A percentile compares a stretch with the other conserved stretches of the same genome.
phyloP scores from a whole-genome alignment of 768 basidiomycete species.

The Fomitopsis serialis region DNA sequence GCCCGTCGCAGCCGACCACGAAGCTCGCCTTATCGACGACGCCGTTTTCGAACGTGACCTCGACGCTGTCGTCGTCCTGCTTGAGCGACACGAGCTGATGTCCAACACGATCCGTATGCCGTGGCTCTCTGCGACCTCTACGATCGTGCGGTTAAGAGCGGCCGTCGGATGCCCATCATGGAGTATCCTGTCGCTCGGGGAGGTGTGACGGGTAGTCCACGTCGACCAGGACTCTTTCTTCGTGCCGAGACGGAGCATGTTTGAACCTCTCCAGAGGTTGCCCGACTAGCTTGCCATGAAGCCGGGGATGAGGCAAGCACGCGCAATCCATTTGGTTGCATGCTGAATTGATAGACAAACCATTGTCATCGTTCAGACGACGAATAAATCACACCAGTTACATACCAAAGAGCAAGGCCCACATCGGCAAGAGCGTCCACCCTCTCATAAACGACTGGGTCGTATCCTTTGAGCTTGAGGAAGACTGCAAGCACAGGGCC shows the following conservation, averaged over 20 bases:
- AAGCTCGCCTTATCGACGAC: constrained; percentile 30
- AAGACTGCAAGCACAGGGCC: constrained; percentile 35
- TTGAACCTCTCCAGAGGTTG: background rate
- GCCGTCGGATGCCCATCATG: constrained; percentile 27
- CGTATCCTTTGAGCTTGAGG: constrained; percentile 32
- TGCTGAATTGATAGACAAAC: too few species aligned
- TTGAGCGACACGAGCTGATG: constrained; percentile 27
- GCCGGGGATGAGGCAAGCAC: constrained; percentile 12
- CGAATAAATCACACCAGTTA: too few species aligned
- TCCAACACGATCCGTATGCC: constrained; percentile 30
- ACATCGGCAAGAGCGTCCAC: constrained; percentile 12
- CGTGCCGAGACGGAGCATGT: constrained; percentile 17
- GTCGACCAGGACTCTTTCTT: constrained; percentile 23
- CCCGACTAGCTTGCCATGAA: constrained; percentile 10
- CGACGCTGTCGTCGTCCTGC: constrained; percentile 24
- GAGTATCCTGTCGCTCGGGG: constrained; percentile 20
- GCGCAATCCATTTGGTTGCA: constrained; percentile 13
- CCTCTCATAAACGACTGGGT: constrained; percentile 32
- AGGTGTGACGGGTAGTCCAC: constrained; percentile 18
- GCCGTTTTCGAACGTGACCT: constrained; percentile 32
- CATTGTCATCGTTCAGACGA: too few species aligned
- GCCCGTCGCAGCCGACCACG: constrained; percentile 39
- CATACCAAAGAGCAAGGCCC: constrained; percentile 31
- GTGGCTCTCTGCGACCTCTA: constrained; percentile 25
- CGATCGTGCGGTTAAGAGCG: constrained; percentile 26